Conservation (phyloP, 2,329 filamentous ascomycete genomes). For the Botrytis medusae region DNA sequence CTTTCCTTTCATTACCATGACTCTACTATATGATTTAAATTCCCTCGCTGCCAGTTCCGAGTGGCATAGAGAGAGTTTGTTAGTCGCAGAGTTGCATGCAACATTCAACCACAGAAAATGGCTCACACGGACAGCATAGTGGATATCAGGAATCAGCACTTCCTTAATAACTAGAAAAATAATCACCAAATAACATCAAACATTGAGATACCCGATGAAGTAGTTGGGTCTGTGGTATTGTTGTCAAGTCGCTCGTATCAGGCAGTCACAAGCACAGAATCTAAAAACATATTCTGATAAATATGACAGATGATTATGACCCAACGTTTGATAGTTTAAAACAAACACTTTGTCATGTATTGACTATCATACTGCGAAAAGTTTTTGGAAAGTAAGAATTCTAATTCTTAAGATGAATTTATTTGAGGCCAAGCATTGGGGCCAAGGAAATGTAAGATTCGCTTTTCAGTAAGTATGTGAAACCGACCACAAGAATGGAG, state of each 20-base stretch:
- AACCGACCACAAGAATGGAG: background rate
- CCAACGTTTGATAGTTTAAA: background rate
- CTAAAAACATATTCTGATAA: background rate
- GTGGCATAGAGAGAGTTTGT: background rate
- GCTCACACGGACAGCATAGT: background rate
- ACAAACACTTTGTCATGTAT: background rate
- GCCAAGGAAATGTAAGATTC: background rate
- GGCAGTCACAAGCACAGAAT: background rate
- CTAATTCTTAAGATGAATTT: background rate
- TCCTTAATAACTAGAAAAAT: background rate
- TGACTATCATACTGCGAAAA: background rate
- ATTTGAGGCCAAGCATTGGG: constrained; percentile 1
- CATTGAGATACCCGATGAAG: background rate
- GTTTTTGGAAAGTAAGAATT: background rate
- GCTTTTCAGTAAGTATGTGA: constrained; percentile 22
- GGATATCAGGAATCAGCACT: background rate
- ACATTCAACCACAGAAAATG: background rate
- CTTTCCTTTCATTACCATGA: background rate
- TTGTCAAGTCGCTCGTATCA: background rate
- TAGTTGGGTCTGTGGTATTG: background rate
- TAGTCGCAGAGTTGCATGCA: background rate
- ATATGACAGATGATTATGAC: background rate
- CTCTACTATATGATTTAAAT: background rate
- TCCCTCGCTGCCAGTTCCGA: background rate
- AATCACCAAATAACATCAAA: background rate